Evolutionary conservation across 2,329 filamentous ascomycete genomes (phyloP).

Genomic region (Proliferodiscus dingleyae): DNA sequence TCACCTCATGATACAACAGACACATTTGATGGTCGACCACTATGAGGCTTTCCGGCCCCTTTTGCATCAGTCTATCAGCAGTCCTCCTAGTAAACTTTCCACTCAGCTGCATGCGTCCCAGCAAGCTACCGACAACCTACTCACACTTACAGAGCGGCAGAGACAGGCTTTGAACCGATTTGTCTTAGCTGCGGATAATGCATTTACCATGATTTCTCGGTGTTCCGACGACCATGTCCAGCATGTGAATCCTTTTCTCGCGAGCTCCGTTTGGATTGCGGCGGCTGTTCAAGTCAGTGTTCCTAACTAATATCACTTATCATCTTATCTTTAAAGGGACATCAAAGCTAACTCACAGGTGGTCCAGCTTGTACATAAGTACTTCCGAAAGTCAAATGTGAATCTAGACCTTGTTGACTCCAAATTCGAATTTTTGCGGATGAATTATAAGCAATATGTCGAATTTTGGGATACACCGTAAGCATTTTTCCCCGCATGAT

Average conservation of each 20-base stretch:
- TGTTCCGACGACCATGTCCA: neutral
- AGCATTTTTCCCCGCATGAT: too few relatives aligned
- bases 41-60: neutral
- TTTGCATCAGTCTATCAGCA: neutral
- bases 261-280: neutral
- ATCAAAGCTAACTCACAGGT: too few relatives aligned
- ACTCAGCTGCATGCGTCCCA: neutral
- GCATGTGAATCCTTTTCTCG: neutral
- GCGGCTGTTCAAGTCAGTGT: neutral
- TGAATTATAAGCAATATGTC: neutral
- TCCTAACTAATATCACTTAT: too few relatives aligned
- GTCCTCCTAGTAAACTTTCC: neutral
- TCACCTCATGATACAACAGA: constrained; percentile 10
- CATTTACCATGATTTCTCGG: neutral
- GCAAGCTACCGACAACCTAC: neutral
- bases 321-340: too few relatives aligned
- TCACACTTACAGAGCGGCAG: neutral
- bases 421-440: neutral
- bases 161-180: neutral
- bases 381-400: neutral
- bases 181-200: neutral
- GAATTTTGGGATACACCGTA: neutral
- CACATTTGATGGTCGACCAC: constrained; percentile 3
- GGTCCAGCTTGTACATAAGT: neutral
- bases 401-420: neutral